Evolutionary conservation across 2,329 filamentous ascomycete genomes (phyloP).

Genomic region (Colletotrichum neosansevieriae): DNA sequence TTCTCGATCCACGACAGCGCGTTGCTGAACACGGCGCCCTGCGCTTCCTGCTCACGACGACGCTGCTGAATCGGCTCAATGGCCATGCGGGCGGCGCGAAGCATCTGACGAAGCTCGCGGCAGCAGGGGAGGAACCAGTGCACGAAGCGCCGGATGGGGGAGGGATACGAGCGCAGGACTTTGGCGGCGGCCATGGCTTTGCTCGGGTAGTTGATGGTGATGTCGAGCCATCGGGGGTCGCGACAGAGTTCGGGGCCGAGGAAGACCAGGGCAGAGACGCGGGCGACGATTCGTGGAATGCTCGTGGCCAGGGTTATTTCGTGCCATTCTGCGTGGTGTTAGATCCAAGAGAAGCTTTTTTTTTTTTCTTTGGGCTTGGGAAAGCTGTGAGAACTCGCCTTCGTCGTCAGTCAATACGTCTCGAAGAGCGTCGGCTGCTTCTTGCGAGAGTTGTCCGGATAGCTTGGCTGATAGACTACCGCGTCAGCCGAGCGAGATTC

Average conservation of each 20-base stretch:
- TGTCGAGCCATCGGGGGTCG: slow-evolving; percentile 59
- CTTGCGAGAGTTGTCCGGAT: slow-evolving; percentile 14
- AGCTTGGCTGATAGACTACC: slow-evolving; percentile 1
- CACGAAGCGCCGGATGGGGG: slow-evolving; percentile 54
- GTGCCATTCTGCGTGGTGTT: slow-evolving; percentile 43
- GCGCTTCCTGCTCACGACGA: slow-evolving; percentile 45
- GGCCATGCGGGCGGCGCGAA: slow-evolving; percentile 52
- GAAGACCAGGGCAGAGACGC: slow-evolving; percentile 63
- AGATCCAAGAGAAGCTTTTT: too few relatives aligned
- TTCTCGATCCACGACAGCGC: slow-evolving; percentile 57
- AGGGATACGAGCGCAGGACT: slow-evolving; percentile 56
- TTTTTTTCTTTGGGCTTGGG: too few relatives aligned
- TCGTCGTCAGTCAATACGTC: slow-evolving; percentile 21
- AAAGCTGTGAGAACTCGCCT: not conserved
- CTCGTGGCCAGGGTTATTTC: slow-evolving; percentile 11
- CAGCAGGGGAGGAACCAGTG: slow-evolving; percentile 59
- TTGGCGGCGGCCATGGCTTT: slow-evolving; percentile 52
- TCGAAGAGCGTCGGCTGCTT: slow-evolving; percentile 7
- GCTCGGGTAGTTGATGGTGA: slow-evolving; percentile 57
- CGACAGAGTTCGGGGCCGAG: slow-evolving; percentile 59
- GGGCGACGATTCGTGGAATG: slow-evolving; percentile 53
- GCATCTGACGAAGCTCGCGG: slow-evolving; percentile 50
- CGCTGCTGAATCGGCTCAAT: slow-evolving; percentile 49
- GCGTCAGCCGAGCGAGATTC: not conserved
- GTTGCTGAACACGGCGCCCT: slow-evolving; percentile 47